Base-by-base conservation (phyloP, 371 early-diverging fungal species). In the Polyrhizophydium stewartii region DNA sequence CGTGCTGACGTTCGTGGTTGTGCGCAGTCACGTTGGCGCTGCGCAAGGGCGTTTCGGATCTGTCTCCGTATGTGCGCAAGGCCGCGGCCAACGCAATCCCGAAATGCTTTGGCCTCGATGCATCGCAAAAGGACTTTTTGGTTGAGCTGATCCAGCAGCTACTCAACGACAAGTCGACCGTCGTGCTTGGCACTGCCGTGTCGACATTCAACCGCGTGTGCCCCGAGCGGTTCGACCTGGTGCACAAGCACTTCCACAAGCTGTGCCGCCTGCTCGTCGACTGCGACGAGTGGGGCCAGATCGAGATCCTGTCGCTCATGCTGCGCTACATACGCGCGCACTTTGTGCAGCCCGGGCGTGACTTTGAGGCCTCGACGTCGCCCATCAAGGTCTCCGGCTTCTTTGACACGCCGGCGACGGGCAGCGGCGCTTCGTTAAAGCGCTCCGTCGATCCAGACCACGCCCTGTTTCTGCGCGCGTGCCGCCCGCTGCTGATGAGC, bases 231-330 rank as follows among this genome's bases (percentile, higher is more conserved):
- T 81, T 88, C 60, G 93, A 92, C 58, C 65, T 92, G 61, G 86
- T 96, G 27, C 97, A 97, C 69, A 85, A 82, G 31, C 92, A 93
- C 64, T 97, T 82, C 73, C 84, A 93, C 32, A 90, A 92, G 50
- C 77, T 95, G 50, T 96, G 96, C 66, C 73, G 76, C 30, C 75
- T 93, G 78, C 70, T 97, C 31, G 75, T 85, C 7, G 95, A 93
- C 45, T 85, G 92, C 55, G 96, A 97, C 71, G 93, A 94, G 68
- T 95, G 96, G 96, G 93, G 91, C 21, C 96, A 96, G 72, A 83
- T 93, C 58, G 88, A 90, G 13, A 87, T 93, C n/a, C 61, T 94
- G 43, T 83, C 85, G 31, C 67, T 93, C 19, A 66, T 97, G 59
- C 56, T 88, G 38, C 80, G 89, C 16, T 97, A 97, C 77, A 68